These are phyloP conservation scores for Paraphaeosphaeria minitans DNA, from an alignment of 2,329 filamentous ascomycete genomes.

Conservation along the genomic window DNA sequence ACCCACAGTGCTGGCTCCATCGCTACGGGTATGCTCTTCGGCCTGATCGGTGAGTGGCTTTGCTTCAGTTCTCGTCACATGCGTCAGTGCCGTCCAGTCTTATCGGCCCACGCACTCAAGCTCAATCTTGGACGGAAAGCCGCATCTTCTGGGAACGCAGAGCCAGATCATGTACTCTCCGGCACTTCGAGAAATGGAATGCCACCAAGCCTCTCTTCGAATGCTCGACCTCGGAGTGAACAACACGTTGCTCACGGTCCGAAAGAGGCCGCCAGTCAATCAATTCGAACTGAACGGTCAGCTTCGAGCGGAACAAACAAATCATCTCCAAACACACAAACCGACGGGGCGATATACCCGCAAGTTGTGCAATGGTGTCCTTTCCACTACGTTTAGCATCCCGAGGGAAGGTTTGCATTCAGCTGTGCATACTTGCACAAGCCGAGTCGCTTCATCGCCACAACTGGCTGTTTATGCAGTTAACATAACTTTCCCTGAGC, in stretches of 20 bases:
- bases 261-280: neutral
- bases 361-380: neutral
- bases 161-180: neutral
- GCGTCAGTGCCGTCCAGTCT: constrained; percentile 5
- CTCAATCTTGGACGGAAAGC: neutral
- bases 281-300: neutral
- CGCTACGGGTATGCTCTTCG: neutral
- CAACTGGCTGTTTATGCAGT: neutral
- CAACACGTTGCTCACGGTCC: neutral
- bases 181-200: neutral
- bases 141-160: neutral
- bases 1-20: constrained; percentile 6
- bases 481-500: neutral
- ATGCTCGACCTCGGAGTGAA: neutral
- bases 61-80: constrained; percentile 8
- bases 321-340: neutral
- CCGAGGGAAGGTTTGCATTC: neutral
- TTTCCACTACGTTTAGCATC: neutral
- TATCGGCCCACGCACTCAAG: neutral
- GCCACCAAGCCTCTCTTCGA: neutral
- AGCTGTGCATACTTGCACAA: neutral
- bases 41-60: constrained; percentile 15
- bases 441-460: neutral
- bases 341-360: neutral
- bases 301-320: neutral